These are phyloP conservation scores for Paspalum notatum DNA, from an alignment of 176 grass and related monocot genomes.

Conservation along the genomic window DNA sequence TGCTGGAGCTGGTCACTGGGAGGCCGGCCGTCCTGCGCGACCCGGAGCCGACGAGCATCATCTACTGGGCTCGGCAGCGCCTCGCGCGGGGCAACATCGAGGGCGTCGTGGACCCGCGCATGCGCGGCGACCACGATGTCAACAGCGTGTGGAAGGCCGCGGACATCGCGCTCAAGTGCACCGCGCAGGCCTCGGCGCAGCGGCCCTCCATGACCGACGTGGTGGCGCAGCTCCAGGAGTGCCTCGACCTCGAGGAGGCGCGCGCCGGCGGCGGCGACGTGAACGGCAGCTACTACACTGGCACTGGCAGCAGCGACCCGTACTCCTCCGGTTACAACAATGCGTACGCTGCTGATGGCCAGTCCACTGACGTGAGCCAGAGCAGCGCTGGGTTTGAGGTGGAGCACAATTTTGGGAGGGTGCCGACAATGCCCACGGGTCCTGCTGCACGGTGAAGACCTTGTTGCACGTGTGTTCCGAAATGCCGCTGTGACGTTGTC, in stretches of 20 bases:
- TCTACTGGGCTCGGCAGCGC: constrained; percentile 46
- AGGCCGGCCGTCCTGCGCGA: background rate
- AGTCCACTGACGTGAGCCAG: constrained; percentile 34
- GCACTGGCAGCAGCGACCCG: background rate
- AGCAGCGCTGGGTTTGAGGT: constrained; percentile 30
- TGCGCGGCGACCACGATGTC: constrained; percentile 39
- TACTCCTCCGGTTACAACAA: constrained; percentile 32
- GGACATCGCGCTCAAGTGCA: constrained; percentile 66
- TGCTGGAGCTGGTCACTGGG: constrained; percentile 70
- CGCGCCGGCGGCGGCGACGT: background rate
- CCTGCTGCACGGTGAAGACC: constrained; percentile 42
- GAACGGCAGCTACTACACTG: background rate
- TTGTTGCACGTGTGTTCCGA: background rate
- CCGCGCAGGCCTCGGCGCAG: background rate
- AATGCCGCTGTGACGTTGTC: background rate
- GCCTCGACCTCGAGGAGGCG: constrained; percentile 48
- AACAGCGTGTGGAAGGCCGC: constrained; percentile 57
- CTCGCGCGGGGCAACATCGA: constrained; percentile 50
- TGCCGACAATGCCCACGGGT: constrained; percentile 32
- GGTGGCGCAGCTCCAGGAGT: constrained; percentile 53
- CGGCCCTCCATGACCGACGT: constrained; percentile 64
- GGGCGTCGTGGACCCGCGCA: constrained; percentile 33
- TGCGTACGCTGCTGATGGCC: background rate
- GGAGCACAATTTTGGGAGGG: constrained; percentile 46
- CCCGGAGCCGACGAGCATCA: constrained; percentile 17